phyloP scores from a whole-genome alignment of 1,139 yeast species.

The Hemisphaericaspora xylofermentans region DNA sequence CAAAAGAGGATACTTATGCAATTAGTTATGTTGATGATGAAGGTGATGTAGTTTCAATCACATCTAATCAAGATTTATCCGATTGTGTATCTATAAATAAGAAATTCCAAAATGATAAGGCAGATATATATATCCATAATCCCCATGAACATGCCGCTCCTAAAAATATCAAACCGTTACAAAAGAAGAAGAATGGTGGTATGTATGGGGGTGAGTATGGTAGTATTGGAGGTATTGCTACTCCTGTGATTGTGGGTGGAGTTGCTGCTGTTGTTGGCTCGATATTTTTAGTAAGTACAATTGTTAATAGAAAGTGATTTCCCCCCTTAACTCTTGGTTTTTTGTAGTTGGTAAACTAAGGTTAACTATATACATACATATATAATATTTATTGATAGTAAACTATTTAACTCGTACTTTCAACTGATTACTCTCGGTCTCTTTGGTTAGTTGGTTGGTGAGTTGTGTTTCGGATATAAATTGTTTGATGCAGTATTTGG shows the following conservation, averaged over 20 bases:
- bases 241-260: constrained; percentile 62
- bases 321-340: too few relatives aligned
- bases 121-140: constrained; percentile 72
- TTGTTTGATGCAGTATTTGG: background rate
- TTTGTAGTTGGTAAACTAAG: too few relatives aligned
- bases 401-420: too few relatives aligned
- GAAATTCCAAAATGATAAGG: constrained; percentile 53
- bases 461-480: background rate
- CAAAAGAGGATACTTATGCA: constrained; percentile 48
- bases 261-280: constrained; percentile 63
- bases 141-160: constrained; percentile 50
- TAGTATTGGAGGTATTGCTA: constrained; percentile 48
- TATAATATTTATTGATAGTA: too few relatives aligned
- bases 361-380: too few relatives aligned
- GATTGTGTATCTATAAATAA: constrained; percentile 67
- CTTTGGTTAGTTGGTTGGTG: too few relatives aligned
- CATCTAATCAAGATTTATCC: constrained; percentile 67
- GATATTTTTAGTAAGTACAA: constrained; percentile 53
- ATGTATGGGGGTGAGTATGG: too few relatives aligned
- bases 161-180: constrained; percentile 17
- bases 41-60: constrained; percentile 76
- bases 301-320: constrained; percentile 36
- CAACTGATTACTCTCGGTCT: too few relatives aligned
- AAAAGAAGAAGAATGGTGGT: constrained; percentile 16
- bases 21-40: constrained; percentile 84